Conservation (phyloP, 805 yeast genomes). For the Pichia insulana region DNA sequence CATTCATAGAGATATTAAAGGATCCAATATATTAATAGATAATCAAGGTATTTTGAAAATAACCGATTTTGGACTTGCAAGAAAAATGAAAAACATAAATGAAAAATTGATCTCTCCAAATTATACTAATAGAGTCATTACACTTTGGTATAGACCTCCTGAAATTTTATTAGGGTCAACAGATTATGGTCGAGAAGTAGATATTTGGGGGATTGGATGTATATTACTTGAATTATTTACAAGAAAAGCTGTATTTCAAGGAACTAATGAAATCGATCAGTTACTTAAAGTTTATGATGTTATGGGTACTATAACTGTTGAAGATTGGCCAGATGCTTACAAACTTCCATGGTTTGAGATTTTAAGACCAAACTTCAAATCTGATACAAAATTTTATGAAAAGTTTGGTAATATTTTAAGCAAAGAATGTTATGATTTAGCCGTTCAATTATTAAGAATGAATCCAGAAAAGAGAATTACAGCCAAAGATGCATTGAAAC, state of each 20-base stretch:
- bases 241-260: constrained; percentile 73
- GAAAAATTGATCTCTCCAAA: constrained; percentile 51
- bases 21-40: constrained; percentile 65
- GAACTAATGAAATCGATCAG: constrained; percentile 82
- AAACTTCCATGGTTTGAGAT: constrained; percentile 89
- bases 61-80: constrained; percentile 77
- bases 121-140: constrained; percentile 91
- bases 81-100: constrained; percentile 54
- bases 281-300: constrained; percentile 64
- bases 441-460: constrained; percentile 50
- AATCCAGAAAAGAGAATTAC: constrained; percentile 62
- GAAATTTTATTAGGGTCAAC: constrained; percentile 88
- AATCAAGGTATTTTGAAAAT: constrained; percentile 55
- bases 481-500: constrained; percentile 61
- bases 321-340: constrained; percentile 71
- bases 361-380: constrained; percentile 48
- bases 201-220: constrained; percentile 97
- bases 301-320: constrained; percentile 77
- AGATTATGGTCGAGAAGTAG: constrained; percentile 82
- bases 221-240: constrained; percentile 73
- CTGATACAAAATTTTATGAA: constrained; percentile 32
- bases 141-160: constrained; percentile 97
- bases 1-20: constrained; percentile 75
- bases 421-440: constrained; percentile 54
- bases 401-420: constrained; percentile 35